These are phyloP conservation scores for Schizothecium vesticola DNA, from an alignment of 495 filamentous ascomycete genomes.

Conservation along the genomic window DNA sequence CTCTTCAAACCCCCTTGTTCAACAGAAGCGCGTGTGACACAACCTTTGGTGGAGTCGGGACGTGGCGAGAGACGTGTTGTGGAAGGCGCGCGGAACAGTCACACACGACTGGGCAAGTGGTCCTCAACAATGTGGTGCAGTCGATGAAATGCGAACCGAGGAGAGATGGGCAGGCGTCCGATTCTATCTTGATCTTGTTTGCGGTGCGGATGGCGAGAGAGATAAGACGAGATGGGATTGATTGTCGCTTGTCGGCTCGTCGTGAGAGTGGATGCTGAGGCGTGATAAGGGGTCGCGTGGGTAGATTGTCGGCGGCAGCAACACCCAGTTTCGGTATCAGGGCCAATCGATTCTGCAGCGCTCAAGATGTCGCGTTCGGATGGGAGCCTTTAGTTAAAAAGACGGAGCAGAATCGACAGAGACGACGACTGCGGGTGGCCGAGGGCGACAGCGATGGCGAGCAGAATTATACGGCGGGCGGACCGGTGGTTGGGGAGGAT, in stretches of 20 bases:
- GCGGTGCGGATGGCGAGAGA: background rate
- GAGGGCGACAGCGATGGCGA: constrained; percentile 7
- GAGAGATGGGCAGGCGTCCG: no score
- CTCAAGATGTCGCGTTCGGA: constrained; percentile 2
- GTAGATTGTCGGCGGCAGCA: background rate
- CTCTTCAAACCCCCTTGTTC: constrained; percentile 43
- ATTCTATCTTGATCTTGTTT: no score
- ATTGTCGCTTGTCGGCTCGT: background rate
- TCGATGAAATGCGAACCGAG: background rate
- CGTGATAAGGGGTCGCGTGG: constrained; percentile 4
- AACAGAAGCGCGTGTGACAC: constrained; percentile 28
- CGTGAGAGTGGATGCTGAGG: background rate
- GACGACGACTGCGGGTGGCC: background rate
- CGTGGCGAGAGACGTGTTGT: constrained; percentile 18
- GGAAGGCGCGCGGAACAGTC: constrained; percentile 8
- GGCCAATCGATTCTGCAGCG: constrained; percentile 8
- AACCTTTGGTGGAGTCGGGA: constrained; percentile 24
- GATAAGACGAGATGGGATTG: background rate
- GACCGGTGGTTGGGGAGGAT: constrained; percentile 7
- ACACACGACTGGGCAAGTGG: background rate
- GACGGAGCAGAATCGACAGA: constrained; percentile 6
- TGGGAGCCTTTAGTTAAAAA: constrained; percentile 7
- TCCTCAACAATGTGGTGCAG: background rate
- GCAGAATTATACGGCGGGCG: constrained; percentile 12
- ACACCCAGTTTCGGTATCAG: background rate